These are phyloP conservation scores for Termitomyces sp. DNA, from an alignment of 768 basidiomycete genomes.

Conservation along the genomic window DNA sequence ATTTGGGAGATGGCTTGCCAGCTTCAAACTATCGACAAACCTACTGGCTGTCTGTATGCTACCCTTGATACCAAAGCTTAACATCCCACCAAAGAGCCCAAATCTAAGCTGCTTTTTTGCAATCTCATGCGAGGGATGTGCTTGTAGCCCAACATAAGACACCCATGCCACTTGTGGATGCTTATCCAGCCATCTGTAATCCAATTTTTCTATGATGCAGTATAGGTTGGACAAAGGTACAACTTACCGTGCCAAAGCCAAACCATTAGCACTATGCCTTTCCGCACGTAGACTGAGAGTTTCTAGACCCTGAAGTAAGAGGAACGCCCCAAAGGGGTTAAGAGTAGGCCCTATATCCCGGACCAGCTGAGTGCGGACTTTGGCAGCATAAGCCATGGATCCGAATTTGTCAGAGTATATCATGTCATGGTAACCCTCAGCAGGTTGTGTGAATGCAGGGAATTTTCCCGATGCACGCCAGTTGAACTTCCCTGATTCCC, in stretches of 20 bases:
- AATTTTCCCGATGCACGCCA: slow-evolving; percentile 65
- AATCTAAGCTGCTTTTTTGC: slow-evolving; percentile 52
- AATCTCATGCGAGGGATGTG: slow-evolving; percentile 52
- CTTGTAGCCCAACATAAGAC: slow-evolving; percentile 64
- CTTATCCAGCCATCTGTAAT: not conserved
- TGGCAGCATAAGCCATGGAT: slow-evolving; percentile 52
- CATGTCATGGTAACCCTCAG: slow-evolving; percentile 74
- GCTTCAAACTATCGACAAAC: slow-evolving; percentile 63
- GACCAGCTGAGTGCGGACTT: slow-evolving; percentile 37
- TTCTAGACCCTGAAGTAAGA: slow-evolving; percentile 38
- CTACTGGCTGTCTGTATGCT: slow-evolving; percentile 43
- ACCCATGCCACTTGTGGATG: slow-evolving; percentile 58
- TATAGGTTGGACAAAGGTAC: too few species aligned
- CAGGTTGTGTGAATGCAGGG: slow-evolving; percentile 66
- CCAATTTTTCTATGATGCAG: too few species aligned
- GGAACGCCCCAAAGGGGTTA: not conserved
- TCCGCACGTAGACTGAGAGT: slow-evolving; percentile 68
- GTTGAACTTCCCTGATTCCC: slow-evolving; percentile 53
- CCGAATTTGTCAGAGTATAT: slow-evolving; percentile 64
- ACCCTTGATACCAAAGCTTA: slow-evolving; percentile 75
- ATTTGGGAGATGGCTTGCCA: slow-evolving; percentile 71
- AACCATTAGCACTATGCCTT: slow-evolving; percentile 66
- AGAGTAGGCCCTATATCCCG: not conserved
- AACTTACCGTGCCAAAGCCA: slow-evolving; percentile 44
- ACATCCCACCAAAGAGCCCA: slow-evolving; percentile 60